Conservation (phyloP, 345 rosid genomes). For the Lepidium africanum region DNA sequence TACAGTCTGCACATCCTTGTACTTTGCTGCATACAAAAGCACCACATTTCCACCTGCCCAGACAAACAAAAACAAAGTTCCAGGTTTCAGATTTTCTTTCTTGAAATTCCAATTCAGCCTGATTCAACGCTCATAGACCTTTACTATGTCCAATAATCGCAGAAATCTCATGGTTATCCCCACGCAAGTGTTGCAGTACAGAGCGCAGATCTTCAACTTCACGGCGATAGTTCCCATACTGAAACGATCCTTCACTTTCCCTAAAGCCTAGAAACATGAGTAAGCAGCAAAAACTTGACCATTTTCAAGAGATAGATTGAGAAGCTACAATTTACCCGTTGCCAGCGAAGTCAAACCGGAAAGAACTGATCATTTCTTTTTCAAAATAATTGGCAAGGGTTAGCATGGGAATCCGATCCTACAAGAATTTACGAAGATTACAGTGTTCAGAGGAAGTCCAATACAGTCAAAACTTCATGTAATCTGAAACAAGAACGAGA, state of each 20-base stretch:
- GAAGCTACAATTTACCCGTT: constrained; percentile 48
- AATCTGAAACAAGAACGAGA: neutral
- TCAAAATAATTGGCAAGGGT: constrained; percentile 50
- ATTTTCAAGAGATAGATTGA: neutral
- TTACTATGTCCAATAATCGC: constrained; percentile 88
- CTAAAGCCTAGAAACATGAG: constrained; percentile 30
- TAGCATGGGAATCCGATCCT: constrained; percentile 77
- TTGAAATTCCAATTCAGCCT: neutral
- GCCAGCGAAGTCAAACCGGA: constrained; percentile 87
- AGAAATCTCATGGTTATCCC: constrained; percentile 29
- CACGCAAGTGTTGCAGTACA: constrained; percentile 46
- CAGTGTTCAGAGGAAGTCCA: neutral
- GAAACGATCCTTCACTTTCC: constrained; percentile 86
- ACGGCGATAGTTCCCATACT: constrained; percentile 75
- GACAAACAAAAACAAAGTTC: neutral
- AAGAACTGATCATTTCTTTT: constrained; percentile 49
- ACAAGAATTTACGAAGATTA: neutral
- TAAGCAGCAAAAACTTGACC: neutral
- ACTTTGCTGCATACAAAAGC: constrained; percentile 76
- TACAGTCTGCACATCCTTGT: constrained; percentile 44
- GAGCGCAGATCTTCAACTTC: constrained; percentile 73
- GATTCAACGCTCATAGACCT: constrained; percentile 36
- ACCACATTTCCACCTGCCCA: constrained; percentile 79
- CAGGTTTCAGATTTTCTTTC: neutral
- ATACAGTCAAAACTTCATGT: neutral